These are phyloP conservation scores for Colletotrichum paranaense DNA, from an alignment of 2,329 filamentous ascomycete species.

Conservation along the genomic window DNA sequence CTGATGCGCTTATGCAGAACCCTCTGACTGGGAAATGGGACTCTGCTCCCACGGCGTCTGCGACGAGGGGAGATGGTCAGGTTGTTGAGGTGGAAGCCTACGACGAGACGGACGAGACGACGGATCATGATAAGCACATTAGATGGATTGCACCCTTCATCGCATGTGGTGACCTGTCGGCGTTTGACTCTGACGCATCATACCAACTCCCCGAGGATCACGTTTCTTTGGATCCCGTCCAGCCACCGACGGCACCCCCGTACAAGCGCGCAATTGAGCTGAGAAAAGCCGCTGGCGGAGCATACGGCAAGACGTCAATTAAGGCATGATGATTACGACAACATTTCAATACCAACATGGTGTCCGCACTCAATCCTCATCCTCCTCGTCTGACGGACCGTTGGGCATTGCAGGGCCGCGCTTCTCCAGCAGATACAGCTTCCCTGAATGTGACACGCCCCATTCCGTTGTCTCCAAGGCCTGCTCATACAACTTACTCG, in stretches of 20 bases:
- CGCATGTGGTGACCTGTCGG: conserved; percentile 94
- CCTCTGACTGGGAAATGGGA: conserved; percentile 56
- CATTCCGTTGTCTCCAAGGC: conserved; percentile 58
- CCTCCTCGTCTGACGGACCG: conserved; percentile 18
- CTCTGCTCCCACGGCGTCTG: conserved; percentile 14
- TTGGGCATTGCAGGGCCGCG: conserved; percentile 42
- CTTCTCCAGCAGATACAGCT: conserved; percentile 55
- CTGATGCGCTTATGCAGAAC: conserved; percentile 59
- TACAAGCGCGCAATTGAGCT: conserved; percentile 93
- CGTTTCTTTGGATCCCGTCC: conserved; percentile 89
- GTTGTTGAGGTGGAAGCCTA: conserved; percentile 41
- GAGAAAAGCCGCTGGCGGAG: conserved; percentile 79
- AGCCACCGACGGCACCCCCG: conserved; percentile 94
- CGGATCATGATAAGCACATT: conserved; percentile 51
- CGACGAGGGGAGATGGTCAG: not conserved
- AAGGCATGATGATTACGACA: conserved; percentile 39
- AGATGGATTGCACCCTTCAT: conserved; percentile 96
- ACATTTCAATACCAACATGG: not conserved
- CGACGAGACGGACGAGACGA: conserved; percentile 41
- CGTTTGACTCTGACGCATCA: conserved; percentile 95
- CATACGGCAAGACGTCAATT: conserved; percentile 76
- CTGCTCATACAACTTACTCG: conserved; percentile 57
- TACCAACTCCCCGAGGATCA: conserved; percentile 90
- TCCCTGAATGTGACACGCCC: conserved; percentile 53
- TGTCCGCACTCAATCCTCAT: conserved; percentile 3